Evolutionary conservation across 2,329 filamentous ascomycete species (phyloP).

Genomic region (Anthostomella pinea): DNA sequence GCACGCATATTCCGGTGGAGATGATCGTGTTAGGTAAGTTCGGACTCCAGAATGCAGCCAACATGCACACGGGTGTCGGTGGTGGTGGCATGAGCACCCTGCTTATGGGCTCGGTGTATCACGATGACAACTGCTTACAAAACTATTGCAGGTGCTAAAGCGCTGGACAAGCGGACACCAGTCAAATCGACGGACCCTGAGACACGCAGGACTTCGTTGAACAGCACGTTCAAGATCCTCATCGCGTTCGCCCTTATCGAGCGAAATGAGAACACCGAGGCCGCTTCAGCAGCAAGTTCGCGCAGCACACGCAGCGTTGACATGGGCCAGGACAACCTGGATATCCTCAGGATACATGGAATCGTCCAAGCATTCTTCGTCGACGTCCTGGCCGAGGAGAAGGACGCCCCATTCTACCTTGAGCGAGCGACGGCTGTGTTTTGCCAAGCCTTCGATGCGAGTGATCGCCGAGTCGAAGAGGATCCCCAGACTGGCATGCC

Average conservation of each 20-base stretch:
- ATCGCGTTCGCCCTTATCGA: conserved; percentile 53
- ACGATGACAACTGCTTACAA: conserved; percentile 18
- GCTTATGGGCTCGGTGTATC: too few species aligned
- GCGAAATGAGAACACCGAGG: conserved; percentile 44
- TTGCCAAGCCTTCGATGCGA: conserved; percentile 47
- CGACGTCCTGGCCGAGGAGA: conserved; percentile 42
- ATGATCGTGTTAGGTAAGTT: conserved; percentile 56
- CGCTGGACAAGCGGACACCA: conserved; percentile 44
- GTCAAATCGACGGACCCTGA: conserved; percentile 42
- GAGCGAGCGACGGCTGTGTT: conserved; percentile 47
- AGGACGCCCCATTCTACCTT: conserved; percentile 46
- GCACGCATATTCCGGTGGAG: conserved; percentile 63
- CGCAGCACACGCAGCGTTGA: conserved; percentile 40
- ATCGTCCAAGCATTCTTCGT: conserved; percentile 54
- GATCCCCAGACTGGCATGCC: conserved; percentile 42
- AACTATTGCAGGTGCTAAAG: conserved; percentile 38
- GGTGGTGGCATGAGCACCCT: too few species aligned
- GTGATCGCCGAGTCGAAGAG: conserved; percentile 41
- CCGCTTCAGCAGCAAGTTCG: conserved; percentile 38
- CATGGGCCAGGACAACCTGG: conserved; percentile 43
- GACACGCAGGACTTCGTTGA: conserved; percentile 36
- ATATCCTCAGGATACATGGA: conserved; percentile 49
- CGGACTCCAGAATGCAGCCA: too few species aligned
- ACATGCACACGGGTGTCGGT: too few species aligned
- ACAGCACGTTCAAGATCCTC: conserved; percentile 48